Base-by-base conservation (phyloP, 164 flowering plant genomes). In the Litsea cubeba region DNA sequence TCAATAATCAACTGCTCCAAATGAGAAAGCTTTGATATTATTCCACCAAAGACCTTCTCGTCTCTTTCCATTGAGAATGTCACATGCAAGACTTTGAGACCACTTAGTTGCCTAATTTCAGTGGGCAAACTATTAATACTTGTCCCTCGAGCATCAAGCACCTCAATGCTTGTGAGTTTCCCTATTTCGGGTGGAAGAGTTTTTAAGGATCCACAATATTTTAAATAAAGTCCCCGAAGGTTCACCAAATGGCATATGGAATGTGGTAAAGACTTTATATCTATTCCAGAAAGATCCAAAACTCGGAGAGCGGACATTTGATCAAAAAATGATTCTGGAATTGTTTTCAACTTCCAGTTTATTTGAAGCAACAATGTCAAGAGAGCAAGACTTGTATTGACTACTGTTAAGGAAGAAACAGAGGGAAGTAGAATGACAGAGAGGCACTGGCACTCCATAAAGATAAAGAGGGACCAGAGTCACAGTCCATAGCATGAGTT, bases 181-280 rank as follows among this genome's bases (percentile, higher is more conserved):
- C 30, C 22, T 18, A 74, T 15, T 28, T 66, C 17, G 12, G 40
- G 26, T 28, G 76, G 76, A 12, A 74, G 65, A 14, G 35, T 50
- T 64, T 2, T 35, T 5, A 74, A 50, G 3, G n/a, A 2, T 3
- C 0, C 2, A 64, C 85, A 82, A 26, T 5, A 14, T 30, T 72
- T 76, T 11, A 82, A 74, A 71, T 80, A 78, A 15, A 82, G 77
- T 28, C 65, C 81, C 69, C 54, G 71, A 6, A 82, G 81, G 22
- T 28, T 62, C 15, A 7, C 65, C 68, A 77, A 63, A 17, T 35
- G n/a, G 10, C 69, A 71, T 12, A 80, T 11, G 32, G 82, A 80
- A 24, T 71, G 32, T 26, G 85, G 85, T 7, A 80, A 60, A 1
- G 76, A 71, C n/a, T 1, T 24, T 15, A 82, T 82, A n/a, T n/a